A percentile compares a stretch with the other conserved stretches of the same genome.
Conservation (phyloP, 2,329 filamentous ascomycete species). For the Xylaria sp. region DNA sequence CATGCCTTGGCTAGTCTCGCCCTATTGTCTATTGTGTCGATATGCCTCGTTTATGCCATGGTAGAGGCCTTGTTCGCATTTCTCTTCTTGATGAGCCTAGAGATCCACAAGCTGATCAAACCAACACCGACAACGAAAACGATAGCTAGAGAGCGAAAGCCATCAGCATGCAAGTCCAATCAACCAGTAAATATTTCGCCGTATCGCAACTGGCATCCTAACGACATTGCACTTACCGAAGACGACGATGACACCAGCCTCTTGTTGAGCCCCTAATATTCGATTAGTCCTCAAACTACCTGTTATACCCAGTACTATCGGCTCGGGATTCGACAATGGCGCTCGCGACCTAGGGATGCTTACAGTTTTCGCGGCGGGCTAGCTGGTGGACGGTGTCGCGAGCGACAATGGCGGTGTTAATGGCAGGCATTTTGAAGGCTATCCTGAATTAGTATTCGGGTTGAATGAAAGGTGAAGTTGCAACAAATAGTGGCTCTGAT, state of each 20-base stretch:
- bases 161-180: conserved; percentile 27
- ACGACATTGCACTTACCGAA: conserved; percentile 42
- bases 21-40: conserved; percentile 24
- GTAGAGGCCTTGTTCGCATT: conserved; percentile 46
- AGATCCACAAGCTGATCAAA: conserved; percentile 49
- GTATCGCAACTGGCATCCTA: background rate
- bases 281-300: conserved; percentile 34
- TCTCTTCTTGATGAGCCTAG: conserved; percentile 46
- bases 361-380: conserved; percentile 50
- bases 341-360: conserved; percentile 19
- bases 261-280: conserved; percentile 45
- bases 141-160: conserved; percentile 40
- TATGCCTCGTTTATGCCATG: conserved; percentile 39
- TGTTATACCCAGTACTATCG: conserved; percentile 6
- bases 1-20: conserved; percentile 17
- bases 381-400: conserved; percentile 49
- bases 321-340: background rate
- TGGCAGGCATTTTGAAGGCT: conserved; percentile 50
- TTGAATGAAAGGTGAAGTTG: conserved; percentile 18
- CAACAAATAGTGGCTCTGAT: background rate
- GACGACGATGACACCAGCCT: conserved; percentile 51
- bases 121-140: conserved; percentile 50
- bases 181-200: background rate
- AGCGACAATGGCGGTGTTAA: conserved; percentile 51
- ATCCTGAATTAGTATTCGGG: conserved; percentile 34